Evolutionary conservation across 78 protist genomes (phyloP), one percentile per base, ranked within the genome.

Genomic region (Dictyostelium capitatum): DNA sequence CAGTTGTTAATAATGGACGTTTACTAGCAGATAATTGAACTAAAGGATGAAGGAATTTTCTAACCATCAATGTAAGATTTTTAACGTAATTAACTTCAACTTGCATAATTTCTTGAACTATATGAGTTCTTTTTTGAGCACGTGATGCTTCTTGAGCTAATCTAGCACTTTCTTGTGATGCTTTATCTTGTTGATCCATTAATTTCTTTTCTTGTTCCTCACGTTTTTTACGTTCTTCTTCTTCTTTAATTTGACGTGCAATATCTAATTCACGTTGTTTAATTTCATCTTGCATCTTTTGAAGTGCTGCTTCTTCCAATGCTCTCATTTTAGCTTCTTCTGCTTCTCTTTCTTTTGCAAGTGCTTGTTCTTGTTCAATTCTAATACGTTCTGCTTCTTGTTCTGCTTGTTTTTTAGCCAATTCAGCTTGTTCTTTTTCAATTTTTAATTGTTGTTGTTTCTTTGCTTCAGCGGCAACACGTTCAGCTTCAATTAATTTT

Each of bases 71-170:
- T 8, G 54, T 51, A 3, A 87, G 83, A 50, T 87, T 87, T 20
- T 80, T 80, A 17, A 87, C 93, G 32, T 87, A 87, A 84, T 87
- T 87, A 41, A 78, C 93, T 23, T 87, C 93, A 51, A 87, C 84
- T 59, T 87, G 93, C 83, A 87, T 77, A 25, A 87, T 87, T 48
- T 87, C 93, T 30, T 87, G 93, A 20, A 87, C 93, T 53, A 87
- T 87, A 43, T 87, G 93, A 8, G 93, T 77, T 56, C 93, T 64
- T 79, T 87, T 87, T 64, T 75, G 72, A 10, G 93, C 93, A 15
- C 56, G 30, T 1, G 84, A 43, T 32, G 93, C 93, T 69, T 87
- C 93, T 77, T 87, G 93, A 25, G 93, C 93, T 28, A 80, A 51
- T 30, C 82, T 56, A 46, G 93, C 93, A 77, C 84, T 69, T 50